A percentile compares a stretch with the other conserved stretches of the same genome.
Conservation (phyloP, 2,329 filamentous ascomycete genomes). For the Daldinia sp. region DNA sequence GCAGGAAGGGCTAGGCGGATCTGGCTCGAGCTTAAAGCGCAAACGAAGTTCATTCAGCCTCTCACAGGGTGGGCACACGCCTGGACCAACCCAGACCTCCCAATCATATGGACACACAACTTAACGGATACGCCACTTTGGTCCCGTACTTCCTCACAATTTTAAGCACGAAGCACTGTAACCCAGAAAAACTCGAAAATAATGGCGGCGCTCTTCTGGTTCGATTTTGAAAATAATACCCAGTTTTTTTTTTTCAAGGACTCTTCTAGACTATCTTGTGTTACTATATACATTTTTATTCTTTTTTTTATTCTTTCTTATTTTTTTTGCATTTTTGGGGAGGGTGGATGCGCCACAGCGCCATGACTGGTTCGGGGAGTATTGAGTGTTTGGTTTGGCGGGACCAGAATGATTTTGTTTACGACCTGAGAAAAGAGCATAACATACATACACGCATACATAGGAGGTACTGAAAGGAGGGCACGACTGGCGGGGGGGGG, state of each 20-base stretch:
- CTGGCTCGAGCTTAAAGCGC: slow-evolving; percentile 45
- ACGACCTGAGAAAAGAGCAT: slow-evolving; percentile 41
- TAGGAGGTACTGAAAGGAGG: slow-evolving; percentile 29
- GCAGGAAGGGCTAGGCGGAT: slow-evolving; percentile 45
- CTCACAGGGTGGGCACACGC: slow-evolving; percentile 45
- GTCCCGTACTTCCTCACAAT: slow-evolving; percentile 17
- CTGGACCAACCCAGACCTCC: slow-evolving; percentile 43
- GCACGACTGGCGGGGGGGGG: slow-evolving; percentile 40
- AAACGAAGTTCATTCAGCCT: slow-evolving; percentile 52
- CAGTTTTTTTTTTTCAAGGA: slow-evolving; percentile 35
- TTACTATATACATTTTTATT: slow-evolving; percentile 44
- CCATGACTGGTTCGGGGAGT: slow-evolving; percentile 29
- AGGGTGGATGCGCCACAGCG: slow-evolving; percentile 37
- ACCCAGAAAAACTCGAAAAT: slow-evolving; percentile 32
- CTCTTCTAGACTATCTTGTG: slow-evolving; percentile 41
- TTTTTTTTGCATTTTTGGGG: slow-evolving; percentile 34
- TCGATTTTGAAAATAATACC: slow-evolving; percentile 43
- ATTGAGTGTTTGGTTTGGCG: slow-evolving; percentile 37
- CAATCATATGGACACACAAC: slow-evolving; percentile 49
- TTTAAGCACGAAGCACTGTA: slow-evolving; percentile 24
- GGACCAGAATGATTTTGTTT: slow-evolving; percentile 43
- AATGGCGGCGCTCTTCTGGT: slow-evolving; percentile 32
- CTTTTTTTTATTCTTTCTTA: slow-evolving; percentile 23
- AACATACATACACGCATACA: slow-evolving; percentile 36
- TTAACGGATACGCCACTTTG: slow-evolving; percentile 32